Evolutionary conservation across 805 yeast genomes (phyloP), one percentile per base, ranked within the genome.

Genomic region (Grigorovia jiainica): DNA sequence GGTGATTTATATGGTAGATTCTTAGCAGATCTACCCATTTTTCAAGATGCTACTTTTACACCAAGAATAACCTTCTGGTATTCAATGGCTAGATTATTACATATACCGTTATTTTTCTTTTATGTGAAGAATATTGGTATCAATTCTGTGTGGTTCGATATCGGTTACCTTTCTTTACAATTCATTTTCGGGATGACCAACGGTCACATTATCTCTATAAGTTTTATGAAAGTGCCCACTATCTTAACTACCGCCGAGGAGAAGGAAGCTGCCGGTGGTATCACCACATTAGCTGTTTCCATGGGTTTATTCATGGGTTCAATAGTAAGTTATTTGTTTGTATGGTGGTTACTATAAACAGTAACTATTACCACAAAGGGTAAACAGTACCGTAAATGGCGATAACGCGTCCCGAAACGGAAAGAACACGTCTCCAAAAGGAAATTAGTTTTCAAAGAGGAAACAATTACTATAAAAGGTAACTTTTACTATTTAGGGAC

Each of bases 221-320:
- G 86, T 43, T 86, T 90, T 63, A 84, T 86, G 82, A 72, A 71
- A 37, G 82, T 87, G 2, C 79, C 83, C 0, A 66, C 70, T 15
- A 72, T 69, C 43, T 66, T 77, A 41, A 81, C 75, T 25, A 69
- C 71, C 1, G 85, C 78, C 27, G 71, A 72, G 17, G 90, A 86
- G 53, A 79, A 78, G 57, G 86, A 85, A 45, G 95, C 96, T 0
- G 95, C 97, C 1, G 96, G 96, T 36, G 97, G 97, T 3, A 84
- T 89, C 57, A 80, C 95, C 36, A 78, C 87, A 1, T 76, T 89
- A 18, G 78, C 86, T 49, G 73, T 89, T 40, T 79, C 89, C 43
- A 55, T 78, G 9, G 96, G 96, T 0, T 70, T 90, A 39, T 78
- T 92, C 0, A 65, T 71, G 2, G 98, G 98, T 4, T 79, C 95